Percentiles rank a stretch among this genome's conserved stretches.
Conservation (phyloP, 2,329 filamentous ascomycete species). For the Talaromyces piceae region DNA sequence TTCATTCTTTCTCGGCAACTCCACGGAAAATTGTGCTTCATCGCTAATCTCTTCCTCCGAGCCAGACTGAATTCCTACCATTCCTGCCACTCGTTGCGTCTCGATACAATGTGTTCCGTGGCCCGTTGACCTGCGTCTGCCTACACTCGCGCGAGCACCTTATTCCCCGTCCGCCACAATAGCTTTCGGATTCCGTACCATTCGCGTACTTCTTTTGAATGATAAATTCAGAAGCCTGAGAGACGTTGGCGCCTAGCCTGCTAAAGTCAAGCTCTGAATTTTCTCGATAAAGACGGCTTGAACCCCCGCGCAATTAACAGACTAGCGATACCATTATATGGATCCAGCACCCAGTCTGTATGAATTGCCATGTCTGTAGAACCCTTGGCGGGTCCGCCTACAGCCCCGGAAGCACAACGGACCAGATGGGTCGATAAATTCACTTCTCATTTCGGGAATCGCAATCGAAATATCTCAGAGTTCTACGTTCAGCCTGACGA, state of each 20-base stretch:
- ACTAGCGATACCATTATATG: conserved; percentile 20
- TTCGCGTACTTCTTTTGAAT: background rate
- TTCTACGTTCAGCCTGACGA: conserved; percentile 57
- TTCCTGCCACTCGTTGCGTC: background rate
- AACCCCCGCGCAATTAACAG: background rate
- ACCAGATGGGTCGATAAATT: conserved; percentile 47
- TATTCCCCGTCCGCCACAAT: background rate
- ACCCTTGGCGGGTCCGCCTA: conserved; percentile 23
- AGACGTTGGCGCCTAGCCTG: conserved; percentile 1
- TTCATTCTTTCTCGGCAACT: background rate
- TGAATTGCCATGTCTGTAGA: conserved; percentile 36
- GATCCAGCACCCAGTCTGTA: conserved; percentile 22
- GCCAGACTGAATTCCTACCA: background rate
- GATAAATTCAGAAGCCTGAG: background rate
- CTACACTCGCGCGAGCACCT: conserved; percentile 6
- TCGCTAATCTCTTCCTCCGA: background rate
- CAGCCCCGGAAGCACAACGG: conserved; percentile 28
- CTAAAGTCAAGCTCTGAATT: background rate
- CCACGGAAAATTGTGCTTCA: background rate
- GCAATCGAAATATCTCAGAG: conserved; percentile 51
- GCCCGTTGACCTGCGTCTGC: conserved; percentile 1
- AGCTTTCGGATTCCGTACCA: background rate
- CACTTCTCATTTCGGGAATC: conserved; percentile 46
- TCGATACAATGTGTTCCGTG: conserved; percentile 3
- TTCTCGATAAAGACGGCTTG: background rate